Percentiles rank a stretch among this genome's conserved stretches.
These are phyloP conservation scores for Xerocomellus amylosporus DNA, from an alignment of 768 basidiomycete genomes.

Conservation along the genomic window DNA sequence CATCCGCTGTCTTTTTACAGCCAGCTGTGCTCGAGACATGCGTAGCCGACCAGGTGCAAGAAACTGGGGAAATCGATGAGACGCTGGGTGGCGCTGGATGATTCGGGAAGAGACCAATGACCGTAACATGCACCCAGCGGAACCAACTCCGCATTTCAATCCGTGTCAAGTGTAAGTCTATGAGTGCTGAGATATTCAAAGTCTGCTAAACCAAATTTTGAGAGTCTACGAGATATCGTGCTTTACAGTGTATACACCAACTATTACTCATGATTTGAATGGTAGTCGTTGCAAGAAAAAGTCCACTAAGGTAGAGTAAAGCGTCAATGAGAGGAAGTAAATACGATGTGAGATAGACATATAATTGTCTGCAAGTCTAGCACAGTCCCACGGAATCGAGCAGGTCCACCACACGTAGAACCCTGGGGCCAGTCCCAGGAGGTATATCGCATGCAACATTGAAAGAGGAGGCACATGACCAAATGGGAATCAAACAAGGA, in stretches of 20 bases:
- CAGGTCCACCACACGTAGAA: slow-evolving; percentile 13
- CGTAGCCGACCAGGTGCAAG: not conserved
- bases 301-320: slow-evolving; percentile 26
- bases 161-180: not conserved
- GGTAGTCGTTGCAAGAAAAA: slow-evolving; percentile 13
- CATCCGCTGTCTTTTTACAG: slow-evolving; percentile 44
- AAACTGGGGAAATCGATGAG: not conserved
- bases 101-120: not conserved
- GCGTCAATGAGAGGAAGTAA: slow-evolving; percentile 27
- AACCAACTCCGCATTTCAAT: not conserved
- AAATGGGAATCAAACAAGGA: slow-evolving; percentile 38
- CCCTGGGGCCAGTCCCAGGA: slow-evolving; percentile 3
- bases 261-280: slow-evolving; percentile 17
- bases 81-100: not conserved
- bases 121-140: not conserved
- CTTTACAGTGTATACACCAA: slow-evolving; percentile 23
- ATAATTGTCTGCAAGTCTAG: slow-evolving; percentile 16
- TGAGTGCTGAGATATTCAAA: not conserved
- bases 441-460: slow-evolving; percentile 14
- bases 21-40: slow-evolving; percentile 29
- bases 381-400: slow-evolving; percentile 19
- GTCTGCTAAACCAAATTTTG: not conserved
- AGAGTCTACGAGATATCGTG: slow-evolving; percentile 20
- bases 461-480: slow-evolving; percentile 1
- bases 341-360: slow-evolving; percentile 20